Base-by-base conservation (phyloP, 140 eudicot genomes). In the Cichorium intybus region DNA sequence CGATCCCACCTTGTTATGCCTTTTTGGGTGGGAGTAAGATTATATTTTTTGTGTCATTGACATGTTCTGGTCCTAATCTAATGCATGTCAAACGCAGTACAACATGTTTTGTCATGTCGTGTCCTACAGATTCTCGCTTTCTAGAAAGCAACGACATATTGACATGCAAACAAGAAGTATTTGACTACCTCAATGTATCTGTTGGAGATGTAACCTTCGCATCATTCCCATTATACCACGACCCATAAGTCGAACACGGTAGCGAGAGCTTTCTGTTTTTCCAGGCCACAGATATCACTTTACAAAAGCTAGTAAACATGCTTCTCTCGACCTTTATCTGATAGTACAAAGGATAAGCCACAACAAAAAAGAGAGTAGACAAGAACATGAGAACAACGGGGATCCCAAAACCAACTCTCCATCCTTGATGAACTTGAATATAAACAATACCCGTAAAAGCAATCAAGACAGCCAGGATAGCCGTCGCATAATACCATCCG, bases 351-450 rank as follows among this genome's bases (percentile, higher is more conserved):
- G 80, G 83, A 55, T 77, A 73, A 23, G 87, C 83, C 7, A 66
- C 60, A 41, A 70, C 67, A 45, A 81, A 81, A 7, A 24, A 60
- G 34, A 81, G 16, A 2, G 83, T 66, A 7, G 87, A 74, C 6
- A 69, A 4, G 24, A 81, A 62, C 87, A 81, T 81, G 18, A 81
- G 83, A 48, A 77, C 41, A 9, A 70, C 83, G 12, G 87, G 87
- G 52, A 81, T 18, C 53, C 87, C 87, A 11, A 81, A 81, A 5
- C 87, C 87, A 7, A 73, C 26, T 46, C 73, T 77, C 87, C 87
- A 81, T 52, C 83, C 87, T 28, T 64, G 16, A 66, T 81, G 75
- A 59, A 77, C 83, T 74, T 81, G 87, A 65, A 77, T 73, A 59
- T 81, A 81, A 35, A 81, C 87, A 60, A 81, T 69, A 47, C 64